Base-by-base conservation (phyloP, 192 early-diverging fungal genomes). In the Gryganskiella cystojenkinii region DNA sequence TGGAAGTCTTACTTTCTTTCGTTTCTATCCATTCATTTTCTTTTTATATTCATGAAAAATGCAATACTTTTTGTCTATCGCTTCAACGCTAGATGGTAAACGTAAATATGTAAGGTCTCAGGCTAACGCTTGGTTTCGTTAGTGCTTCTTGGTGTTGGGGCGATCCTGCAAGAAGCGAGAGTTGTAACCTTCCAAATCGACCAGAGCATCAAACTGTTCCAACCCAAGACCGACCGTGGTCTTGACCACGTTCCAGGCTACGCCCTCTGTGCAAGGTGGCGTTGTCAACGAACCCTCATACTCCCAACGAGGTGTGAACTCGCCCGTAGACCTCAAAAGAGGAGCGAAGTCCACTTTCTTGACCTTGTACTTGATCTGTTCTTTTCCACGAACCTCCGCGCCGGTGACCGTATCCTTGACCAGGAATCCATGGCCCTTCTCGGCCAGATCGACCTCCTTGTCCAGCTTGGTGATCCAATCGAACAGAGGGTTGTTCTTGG, bases 211-310 rank as follows among this genome's bases (percentile, higher is more conserved):
- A 37, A 72, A 57, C 58, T 88, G 83, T 9, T 56, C 11, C 14
- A 73, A 19, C 3, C 79, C 65, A 46, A 89, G 37, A 0, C 47
- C 27, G 14, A 85, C 42, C 25, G 79, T 30, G 10, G 57, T 62
- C 34, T 70, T 51, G 56, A 79, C 67, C 17, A 90, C 87, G 31
- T 68, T 62, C 88, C 88, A 90, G 17, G 61, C 47, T 3, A 91
- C 84, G 37, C 84, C 82, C 67, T 91, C 90, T 1, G 82, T 79
- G 70, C 90, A 91, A 3, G 89, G 89, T 11, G 90, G 90, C 2
- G 88, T 88, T 14, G 90, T 91, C 58, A 91, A 68, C 42, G 79
- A 82, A 17, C 90, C 90, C 3, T 50, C 37, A 68, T 91, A 91
- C 54, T 71, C 78, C 65, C 67, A 80, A 15, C 74, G 74, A 31